These are phyloP conservation scores for Eustoma russellianum DNA, from an alignment of 257 asterid species.

Conservation along the genomic window DNA sequence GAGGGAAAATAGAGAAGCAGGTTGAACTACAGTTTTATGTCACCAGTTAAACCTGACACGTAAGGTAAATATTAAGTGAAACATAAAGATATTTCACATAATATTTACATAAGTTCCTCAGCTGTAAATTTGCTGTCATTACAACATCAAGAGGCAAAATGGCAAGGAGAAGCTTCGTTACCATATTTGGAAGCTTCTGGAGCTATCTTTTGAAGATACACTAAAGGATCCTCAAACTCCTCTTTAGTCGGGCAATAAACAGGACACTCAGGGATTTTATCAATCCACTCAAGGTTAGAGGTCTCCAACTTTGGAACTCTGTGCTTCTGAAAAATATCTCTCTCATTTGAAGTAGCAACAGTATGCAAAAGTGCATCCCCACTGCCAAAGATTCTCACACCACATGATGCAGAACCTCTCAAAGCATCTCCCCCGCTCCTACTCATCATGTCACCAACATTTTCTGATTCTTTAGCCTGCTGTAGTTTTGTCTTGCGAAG, in stretches of 20 bases:
- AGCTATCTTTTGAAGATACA: slow-evolving; percentile 84
- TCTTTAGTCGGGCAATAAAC: slow-evolving; percentile 68
- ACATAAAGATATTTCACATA: no score
- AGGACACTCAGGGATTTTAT: slow-evolving; percentile 79
- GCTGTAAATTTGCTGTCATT: no score
- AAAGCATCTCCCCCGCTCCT: slow-evolving; percentile 80
- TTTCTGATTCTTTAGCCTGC: slow-evolving; percentile 31
- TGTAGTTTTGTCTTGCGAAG: slow-evolving; percentile 65
- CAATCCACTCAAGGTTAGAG: slow-evolving; percentile 71
- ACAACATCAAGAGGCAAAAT: no score
- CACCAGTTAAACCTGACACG: no score
- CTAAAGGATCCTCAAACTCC: slow-evolving; percentile 91
- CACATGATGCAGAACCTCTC: slow-evolving; percentile 70
- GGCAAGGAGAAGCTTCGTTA: slow-evolving; percentile 9
- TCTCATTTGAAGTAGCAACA: slow-evolving; percentile 37
- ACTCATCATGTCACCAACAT: slow-evolving; percentile 36
- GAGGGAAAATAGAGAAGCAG: not conserved
- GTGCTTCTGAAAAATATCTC: slow-evolving; percentile 48
- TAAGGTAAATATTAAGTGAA: no score
- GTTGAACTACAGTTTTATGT: not conserved
- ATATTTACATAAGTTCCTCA: no score
- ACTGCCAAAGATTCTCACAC: slow-evolving; percentile 49
- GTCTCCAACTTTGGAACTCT: slow-evolving; percentile 66
- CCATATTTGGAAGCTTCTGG: slow-evolving; percentile 96
- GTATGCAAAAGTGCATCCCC: slow-evolving; percentile 28